Conservation (phyloP, 1,139 yeast species). For the Yamadazyma jaroonii region DNA sequence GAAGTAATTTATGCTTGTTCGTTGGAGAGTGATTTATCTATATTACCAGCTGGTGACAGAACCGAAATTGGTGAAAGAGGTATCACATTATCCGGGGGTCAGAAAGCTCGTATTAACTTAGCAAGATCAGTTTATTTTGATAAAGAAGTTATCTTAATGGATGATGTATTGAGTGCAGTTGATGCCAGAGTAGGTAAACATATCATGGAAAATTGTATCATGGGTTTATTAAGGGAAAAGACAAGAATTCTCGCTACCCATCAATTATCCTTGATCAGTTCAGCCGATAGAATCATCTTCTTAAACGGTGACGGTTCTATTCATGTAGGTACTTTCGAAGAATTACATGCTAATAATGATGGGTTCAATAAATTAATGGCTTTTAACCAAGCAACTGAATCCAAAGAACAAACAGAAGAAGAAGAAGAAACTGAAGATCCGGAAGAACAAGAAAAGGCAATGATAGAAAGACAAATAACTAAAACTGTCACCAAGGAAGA, state of each 20-base stretch:
- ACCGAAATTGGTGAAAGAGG: conserved; percentile 52
- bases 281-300: conserved; percentile 41
- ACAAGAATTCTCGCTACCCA: conserved; percentile 48
- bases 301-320: conserved; percentile 40
- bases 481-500: conserved; percentile 7
- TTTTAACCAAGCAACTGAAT: conserved; percentile 18
- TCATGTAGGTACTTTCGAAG: conserved; percentile 35
- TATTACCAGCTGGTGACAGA: conserved; percentile 41
- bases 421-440: conserved; percentile 10
- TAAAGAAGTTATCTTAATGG: conserved; percentile 39
- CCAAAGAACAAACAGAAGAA: conserved; percentile 21
- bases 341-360: conserved; percentile 26
- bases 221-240: conserved; percentile 31
- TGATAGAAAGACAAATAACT: conserved; percentile 23
- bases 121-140: conserved; percentile 45
- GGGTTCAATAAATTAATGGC: conserved; percentile 19
- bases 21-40: conserved; percentile 35
- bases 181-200: conserved; percentile 50
- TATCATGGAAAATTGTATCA: conserved; percentile 38
- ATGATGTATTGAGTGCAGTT: conserved; percentile 49
- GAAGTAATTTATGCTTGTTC: conserved; percentile 36
- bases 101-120: conserved; percentile 45
- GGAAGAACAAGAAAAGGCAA: conserved; percentile 24
- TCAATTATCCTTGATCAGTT: conserved; percentile 40
- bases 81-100: conserved; percentile 49